Percentiles rank a stretch among this genome's conserved stretches.
These are phyloP conservation scores for Beauveria pseudobassiana DNA, from an alignment of 2,329 filamentous ascomycete species.

Conservation along the genomic window DNA sequence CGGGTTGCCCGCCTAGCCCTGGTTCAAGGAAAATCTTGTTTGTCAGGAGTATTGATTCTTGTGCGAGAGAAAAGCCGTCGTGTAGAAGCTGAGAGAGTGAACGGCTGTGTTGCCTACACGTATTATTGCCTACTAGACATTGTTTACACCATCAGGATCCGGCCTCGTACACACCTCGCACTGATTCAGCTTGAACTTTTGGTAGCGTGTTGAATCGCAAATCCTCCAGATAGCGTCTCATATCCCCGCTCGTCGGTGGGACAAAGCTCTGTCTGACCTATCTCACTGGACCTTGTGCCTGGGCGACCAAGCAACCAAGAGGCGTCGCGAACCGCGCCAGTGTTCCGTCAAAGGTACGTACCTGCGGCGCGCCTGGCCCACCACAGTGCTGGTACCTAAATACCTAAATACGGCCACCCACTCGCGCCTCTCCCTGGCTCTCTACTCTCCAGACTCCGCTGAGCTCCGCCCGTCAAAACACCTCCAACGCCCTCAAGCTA, in stretches of 20 bases:
- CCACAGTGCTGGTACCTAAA: background rate
- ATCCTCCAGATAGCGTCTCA: constrained; percentile 7
- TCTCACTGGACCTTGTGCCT: constrained; percentile 19
- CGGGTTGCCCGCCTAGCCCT: constrained; percentile 5
- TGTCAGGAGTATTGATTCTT: background rate
- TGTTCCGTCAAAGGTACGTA: constrained; percentile 11
- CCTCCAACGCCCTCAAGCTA: constrained; percentile 13
- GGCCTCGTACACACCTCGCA: background rate
- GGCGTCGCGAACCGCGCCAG: constrained; percentile 22
- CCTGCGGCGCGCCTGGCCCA: constrained; percentile 6
- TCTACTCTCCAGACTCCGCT: constrained; percentile 9
- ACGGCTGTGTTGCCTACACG: background rate
- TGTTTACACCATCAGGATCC: background rate
- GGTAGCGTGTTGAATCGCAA: constrained; percentile 1
- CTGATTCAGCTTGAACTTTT: background rate
- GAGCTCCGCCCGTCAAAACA: constrained; percentile 16
- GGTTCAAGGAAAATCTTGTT: background rate
- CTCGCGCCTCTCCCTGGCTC: constrained; percentile 6
- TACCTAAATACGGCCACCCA: background rate
- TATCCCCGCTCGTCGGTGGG: constrained; percentile 17
- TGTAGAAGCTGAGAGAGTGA: background rate
- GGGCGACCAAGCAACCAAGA: constrained; percentile 21
- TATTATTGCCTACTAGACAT: background rate
- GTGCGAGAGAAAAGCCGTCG: background rate
- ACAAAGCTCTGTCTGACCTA: constrained; percentile 17